Evolutionary conservation across 768 basidiomycete species (phyloP).

Genomic region (Holtermanniella nyarrowii): DNA sequence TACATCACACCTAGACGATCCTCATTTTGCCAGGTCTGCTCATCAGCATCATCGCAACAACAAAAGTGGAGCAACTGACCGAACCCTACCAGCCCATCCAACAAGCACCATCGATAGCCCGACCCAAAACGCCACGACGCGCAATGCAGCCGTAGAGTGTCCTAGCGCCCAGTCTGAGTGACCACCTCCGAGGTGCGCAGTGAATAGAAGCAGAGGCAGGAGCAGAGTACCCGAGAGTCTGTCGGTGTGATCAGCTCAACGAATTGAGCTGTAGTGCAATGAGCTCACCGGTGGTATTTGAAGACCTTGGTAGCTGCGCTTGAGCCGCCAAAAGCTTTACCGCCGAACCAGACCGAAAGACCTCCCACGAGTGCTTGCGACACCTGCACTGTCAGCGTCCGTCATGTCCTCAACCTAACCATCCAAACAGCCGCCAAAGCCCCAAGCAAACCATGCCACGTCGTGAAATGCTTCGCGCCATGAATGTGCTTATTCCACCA

Average conservation of each 20-base stretch:
- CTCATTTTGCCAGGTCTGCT: too few species aligned
- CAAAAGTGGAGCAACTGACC: conserved; percentile 29
- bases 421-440: conserved; percentile 56
- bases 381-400: not conserved
- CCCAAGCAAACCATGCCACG: conserved; percentile 72
- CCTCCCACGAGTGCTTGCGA: conserved; percentile 55
- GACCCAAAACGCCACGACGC: conserved; percentile 30
- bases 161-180: conserved; percentile 53
- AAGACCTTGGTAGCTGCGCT: conserved; percentile 61
- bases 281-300: conserved; percentile 61
- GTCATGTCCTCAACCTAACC: conserved; percentile 15
- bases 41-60: too few species aligned
- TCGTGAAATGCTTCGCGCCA: conserved; percentile 52
- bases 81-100: conserved; percentile 18
- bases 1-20: too few species aligned
- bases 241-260: conserved; percentile 1
- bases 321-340: conserved; percentile 60
- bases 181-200: conserved; percentile 59
- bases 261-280: not conserved
- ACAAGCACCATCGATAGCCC: conserved; percentile 27
- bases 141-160: conserved; percentile 12
- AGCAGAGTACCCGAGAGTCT: conserved; percentile 67
- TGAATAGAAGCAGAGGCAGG: conserved; percentile 53
- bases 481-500: conserved; percentile 53
- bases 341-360: conserved; percentile 67